Evolutionary conservation across 1,284 basidiomycete genomes (phyloP).

Genomic region (Boletus subluridellus): DNA sequence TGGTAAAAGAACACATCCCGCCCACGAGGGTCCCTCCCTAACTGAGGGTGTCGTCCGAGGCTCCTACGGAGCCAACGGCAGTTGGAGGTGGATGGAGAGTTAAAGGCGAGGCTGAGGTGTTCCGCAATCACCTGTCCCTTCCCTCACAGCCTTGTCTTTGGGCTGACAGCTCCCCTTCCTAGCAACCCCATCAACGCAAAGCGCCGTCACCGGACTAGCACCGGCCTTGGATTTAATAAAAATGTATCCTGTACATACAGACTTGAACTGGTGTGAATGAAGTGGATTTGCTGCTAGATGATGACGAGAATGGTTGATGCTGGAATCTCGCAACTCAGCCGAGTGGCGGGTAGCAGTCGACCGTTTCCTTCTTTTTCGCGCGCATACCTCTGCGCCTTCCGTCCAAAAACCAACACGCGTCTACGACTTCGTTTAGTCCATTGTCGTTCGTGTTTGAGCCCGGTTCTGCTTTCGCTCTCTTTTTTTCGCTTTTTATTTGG

Average conservation of each 20-base stretch:
- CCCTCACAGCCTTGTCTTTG: neutral
- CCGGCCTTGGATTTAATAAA: neutral
- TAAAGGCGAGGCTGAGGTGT: conserved; percentile 84
- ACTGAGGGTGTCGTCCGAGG: conserved; percentile 29
- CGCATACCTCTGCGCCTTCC: conserved; percentile 5
- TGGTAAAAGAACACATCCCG: conserved; percentile 82
- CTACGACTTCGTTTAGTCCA: neutral
- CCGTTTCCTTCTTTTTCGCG: conserved; percentile 17
- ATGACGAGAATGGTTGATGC: neutral
- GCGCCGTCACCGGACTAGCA: neutral
- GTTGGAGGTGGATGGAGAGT: conserved; percentile 68
- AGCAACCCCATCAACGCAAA: conserved; percentile 2
- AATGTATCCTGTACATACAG: neutral
- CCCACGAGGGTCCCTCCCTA: conserved; percentile 31
- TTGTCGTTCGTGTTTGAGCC: neutral
- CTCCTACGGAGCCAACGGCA: conserved; percentile 29
- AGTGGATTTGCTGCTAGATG: neutral
- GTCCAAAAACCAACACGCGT: conserved; percentile 17
- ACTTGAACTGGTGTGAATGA: conserved; percentile 2
- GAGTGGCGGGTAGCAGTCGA: conserved; percentile 12
- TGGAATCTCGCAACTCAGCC: conserved; percentile 10
- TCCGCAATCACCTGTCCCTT: conserved; percentile 1
- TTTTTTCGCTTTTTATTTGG: conserved; percentile 7
- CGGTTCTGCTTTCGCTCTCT: neutral
- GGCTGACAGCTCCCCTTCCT: conserved; percentile 1